Percentiles rank a stretch among this genome's conserved stretches.
Conservation (phyloP, 495 filamentous ascomycete genomes). For the Hypoxylon lienhwacheense region DNA sequence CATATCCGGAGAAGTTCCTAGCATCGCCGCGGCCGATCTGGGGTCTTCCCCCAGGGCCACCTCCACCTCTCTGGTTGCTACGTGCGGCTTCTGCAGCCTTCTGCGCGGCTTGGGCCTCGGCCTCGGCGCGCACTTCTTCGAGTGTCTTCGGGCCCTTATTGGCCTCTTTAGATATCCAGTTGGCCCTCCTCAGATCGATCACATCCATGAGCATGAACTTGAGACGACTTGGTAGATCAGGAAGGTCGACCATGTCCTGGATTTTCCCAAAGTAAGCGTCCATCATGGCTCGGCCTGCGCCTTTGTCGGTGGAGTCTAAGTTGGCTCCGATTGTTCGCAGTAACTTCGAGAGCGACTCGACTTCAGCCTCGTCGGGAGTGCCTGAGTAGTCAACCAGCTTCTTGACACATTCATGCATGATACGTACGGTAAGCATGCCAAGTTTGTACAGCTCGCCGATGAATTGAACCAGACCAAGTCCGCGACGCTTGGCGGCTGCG, state of each 20-base stretch:
- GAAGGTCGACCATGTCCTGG: conserved; percentile 71
- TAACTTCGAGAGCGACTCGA: conserved; percentile 91
- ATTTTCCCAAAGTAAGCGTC: conserved; percentile 93
- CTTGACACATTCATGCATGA: conserved; percentile 99
- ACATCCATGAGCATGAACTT: conserved; percentile 97
- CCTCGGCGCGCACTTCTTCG: conserved; percentile 81
- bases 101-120: conserved; percentile 71
- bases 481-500: conserved; percentile 93
- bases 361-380: conserved; percentile 89
- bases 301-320: conserved; percentile 79
- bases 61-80: conserved; percentile 61
- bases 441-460: conserved; percentile 99
- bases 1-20: conserved; percentile 71
- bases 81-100: conserved; percentile 65
- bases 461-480: conserved; percentile 97
- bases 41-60: conserved; percentile 57
- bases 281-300: conserved; percentile 75
- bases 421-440: conserved; percentile 95
- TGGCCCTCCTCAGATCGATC: conserved; percentile 71
- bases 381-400: conserved; percentile 96
- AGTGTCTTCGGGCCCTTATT: conserved; percentile 97
- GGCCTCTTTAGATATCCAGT: conserved; percentile 83
- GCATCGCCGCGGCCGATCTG: conserved; percentile 81
- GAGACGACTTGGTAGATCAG: conserved; percentile 79
- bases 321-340: conserved; percentile 87